These are phyloP conservation scores for Symbiotaphrina buchneri DNA, from an alignment of 495 filamentous ascomycete species.

Conservation along the genomic window DNA sequence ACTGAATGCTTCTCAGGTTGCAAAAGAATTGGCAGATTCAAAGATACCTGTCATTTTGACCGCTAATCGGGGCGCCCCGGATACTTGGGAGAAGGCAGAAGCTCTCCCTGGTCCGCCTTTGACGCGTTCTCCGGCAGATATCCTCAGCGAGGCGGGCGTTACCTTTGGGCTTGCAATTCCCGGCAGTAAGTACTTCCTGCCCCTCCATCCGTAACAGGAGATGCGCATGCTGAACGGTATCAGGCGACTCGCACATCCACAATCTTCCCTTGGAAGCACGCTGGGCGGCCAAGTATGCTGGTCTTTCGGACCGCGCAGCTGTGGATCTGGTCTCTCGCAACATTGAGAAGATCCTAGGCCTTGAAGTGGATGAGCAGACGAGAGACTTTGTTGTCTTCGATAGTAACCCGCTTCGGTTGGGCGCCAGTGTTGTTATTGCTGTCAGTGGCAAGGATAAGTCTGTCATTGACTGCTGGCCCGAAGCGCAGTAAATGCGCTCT, in stretches of 20 bases:
- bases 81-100: conserved; percentile 21
- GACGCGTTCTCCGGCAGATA: conserved; percentile 13
- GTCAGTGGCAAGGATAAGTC: not conserved
- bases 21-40: conserved; percentile 20
- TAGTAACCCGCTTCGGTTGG: not conserved
- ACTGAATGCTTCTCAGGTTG: too few species aligned
- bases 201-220: too few species aligned
- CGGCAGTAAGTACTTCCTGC: too few species aligned
- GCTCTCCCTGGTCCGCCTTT: conserved; percentile 25
- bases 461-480: not conserved
- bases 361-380: not conserved
- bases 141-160: conserved; percentile 15
- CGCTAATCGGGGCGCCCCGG: conserved; percentile 18
- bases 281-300: conserved; percentile 14
- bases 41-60: conserved; percentile 23
- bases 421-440: not conserved
- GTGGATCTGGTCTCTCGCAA: conserved; percentile 12
- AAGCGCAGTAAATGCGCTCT: too few species aligned
- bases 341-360: conserved; percentile 1
- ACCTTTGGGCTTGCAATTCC: conserved; percentile 10
- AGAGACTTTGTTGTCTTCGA: not conserved
- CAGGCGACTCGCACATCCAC: conserved; percentile 10
- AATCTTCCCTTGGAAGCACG: conserved; percentile 11
- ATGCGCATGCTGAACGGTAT: too few species aligned
- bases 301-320: conserved; percentile 8